Percentiles rank a stretch among this genome's conserved stretches.
These are phyloP conservation scores for Neurospora sp. DNA, from an alignment of 495 filamentous ascomycete species.

Conservation along the genomic window DNA sequence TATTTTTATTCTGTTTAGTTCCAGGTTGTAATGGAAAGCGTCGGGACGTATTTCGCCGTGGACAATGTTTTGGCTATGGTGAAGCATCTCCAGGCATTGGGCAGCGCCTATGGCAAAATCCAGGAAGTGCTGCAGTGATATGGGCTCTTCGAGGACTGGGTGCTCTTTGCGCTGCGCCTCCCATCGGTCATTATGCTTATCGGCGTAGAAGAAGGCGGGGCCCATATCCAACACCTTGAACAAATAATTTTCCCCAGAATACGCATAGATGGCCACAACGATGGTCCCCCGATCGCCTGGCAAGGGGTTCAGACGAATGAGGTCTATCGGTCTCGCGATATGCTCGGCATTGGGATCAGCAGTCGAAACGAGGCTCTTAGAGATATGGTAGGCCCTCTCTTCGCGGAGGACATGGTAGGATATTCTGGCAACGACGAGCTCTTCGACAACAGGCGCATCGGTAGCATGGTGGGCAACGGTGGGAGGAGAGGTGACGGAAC, in stretches of 20 bases:
- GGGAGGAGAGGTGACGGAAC: slow-evolving; percentile 24
- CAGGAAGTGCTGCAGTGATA: slow-evolving; percentile 64
- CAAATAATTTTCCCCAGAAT: slow-evolving; percentile 65
- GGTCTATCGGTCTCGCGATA: slow-evolving; percentile 64
- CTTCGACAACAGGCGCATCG: slow-evolving; percentile 30
- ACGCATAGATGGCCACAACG: slow-evolving; percentile 66
- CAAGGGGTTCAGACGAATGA: slow-evolving; percentile 53
- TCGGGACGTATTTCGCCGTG: slow-evolving; percentile 84
- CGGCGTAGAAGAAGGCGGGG: slow-evolving; percentile 56
- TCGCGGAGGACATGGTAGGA: slow-evolving; percentile 71
- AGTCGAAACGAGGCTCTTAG: slow-evolving; percentile 55
- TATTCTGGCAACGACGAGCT: slow-evolving; percentile 60
- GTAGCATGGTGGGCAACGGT: slow-evolving; percentile 13
- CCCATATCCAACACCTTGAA: slow-evolving; percentile 62
- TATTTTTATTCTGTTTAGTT: slow-evolving; percentile 60
- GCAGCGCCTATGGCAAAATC: slow-evolving; percentile 82
- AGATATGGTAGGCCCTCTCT: slow-evolving; percentile 75
- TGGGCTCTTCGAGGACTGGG: slow-evolving; percentile 42
- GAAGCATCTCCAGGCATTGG: slow-evolving; percentile 75
- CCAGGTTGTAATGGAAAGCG: slow-evolving; percentile 71
- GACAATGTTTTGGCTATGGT: slow-evolving; percentile 70
- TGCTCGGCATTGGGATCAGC: slow-evolving; percentile 65
- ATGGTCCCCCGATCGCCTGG: slow-evolving; percentile 54
- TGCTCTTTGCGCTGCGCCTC: slow-evolving; percentile 25
- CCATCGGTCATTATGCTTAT: slow-evolving; percentile 37